Evolutionary conservation across 2,329 filamentous ascomycete genomes (phyloP).

Genomic region (Penicillium concentricum): DNA sequence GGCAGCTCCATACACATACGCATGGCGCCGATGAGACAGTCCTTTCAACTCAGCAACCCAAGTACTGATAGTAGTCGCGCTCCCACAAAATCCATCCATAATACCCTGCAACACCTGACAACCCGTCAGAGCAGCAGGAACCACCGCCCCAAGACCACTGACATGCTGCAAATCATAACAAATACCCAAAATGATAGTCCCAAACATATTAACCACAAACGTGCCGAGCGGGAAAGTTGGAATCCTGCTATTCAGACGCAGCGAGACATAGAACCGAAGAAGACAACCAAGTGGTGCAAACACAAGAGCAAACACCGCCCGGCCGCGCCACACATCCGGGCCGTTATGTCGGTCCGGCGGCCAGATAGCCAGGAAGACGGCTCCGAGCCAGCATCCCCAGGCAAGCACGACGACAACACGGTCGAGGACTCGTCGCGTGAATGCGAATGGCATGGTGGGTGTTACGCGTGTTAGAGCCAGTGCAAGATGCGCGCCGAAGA

Average conservation of each 20-base stretch:
- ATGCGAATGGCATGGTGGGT: constrained; percentile 59
- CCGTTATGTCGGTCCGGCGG: constrained; percentile 58
- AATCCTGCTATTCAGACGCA: constrained; percentile 66
- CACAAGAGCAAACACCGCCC: constrained; percentile 71
- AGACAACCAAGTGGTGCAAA: constrained; percentile 82
- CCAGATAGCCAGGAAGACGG: constrained; percentile 68
- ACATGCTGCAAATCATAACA: constrained; percentile 76
- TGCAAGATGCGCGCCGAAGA: constrained; percentile 73
- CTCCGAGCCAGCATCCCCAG: constrained; percentile 74
- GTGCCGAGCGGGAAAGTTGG: constrained; percentile 79
- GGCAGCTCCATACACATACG: constrained; percentile 59
- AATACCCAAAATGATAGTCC: constrained; percentile 72
- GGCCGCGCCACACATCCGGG: constrained; percentile 68
- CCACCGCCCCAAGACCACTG: constrained; percentile 45
- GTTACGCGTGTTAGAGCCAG: constrained; percentile 57
- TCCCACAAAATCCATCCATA: constrained; percentile 68
- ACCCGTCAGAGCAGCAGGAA: constrained; percentile 41
- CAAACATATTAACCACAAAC: constrained; percentile 76
- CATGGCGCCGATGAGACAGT: constrained; percentile 52
- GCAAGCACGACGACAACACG: constrained; percentile 63
- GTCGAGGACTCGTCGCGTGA: constrained; percentile 64
- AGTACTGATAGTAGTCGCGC: constrained; percentile 65
- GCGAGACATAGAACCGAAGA: constrained; percentile 68
- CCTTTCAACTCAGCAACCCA: constrained; percentile 63
- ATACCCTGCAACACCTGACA: constrained; percentile 69